Percentiles rank a stretch among this genome's conserved stretches.
Evolutionary conservation across 176 grass and related monocot genomes (phyloP).

Genomic region (Avena insularis): DNA sequence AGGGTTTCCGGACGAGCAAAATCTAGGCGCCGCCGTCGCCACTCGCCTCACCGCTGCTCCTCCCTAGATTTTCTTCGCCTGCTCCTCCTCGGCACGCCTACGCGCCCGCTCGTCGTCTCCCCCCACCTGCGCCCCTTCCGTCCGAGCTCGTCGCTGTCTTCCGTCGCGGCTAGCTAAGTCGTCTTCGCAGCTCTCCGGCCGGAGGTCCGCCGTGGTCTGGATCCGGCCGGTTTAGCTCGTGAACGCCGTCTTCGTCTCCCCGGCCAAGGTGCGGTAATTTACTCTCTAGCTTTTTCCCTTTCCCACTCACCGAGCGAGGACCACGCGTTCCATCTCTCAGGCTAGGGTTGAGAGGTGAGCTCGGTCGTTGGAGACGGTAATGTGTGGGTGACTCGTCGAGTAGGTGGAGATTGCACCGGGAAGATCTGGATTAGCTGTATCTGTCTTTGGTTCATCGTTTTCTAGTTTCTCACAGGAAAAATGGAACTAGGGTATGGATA

Average conservation of each 20-base stretch:
- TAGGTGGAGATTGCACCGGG: background rate
- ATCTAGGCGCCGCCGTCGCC: slow-evolving; percentile 33
- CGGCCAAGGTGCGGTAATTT: background rate
- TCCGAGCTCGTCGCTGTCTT: background rate
- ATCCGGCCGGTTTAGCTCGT: background rate
- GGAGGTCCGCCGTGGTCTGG: slow-evolving; percentile 5
- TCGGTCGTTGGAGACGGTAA: background rate
- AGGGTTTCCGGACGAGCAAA: slow-evolving; percentile 24
- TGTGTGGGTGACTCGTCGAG: background rate
- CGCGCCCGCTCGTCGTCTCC: background rate
- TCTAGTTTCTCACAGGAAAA: slow-evolving; percentile 1
- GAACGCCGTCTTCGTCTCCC: background rate
- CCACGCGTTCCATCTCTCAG: background rate
- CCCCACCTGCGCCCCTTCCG: background rate
- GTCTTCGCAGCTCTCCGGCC: background rate
- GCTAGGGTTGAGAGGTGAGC: background rate
- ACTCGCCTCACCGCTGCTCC: slow-evolving; percentile 1
- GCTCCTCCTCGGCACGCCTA: background rate
- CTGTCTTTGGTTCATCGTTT: background rate
- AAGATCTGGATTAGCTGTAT: background rate
- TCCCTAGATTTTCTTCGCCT: slow-evolving; percentile 12
- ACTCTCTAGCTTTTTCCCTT: background rate
- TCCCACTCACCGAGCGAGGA: background rate
- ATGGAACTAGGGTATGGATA: background rate
- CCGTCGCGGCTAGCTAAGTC: background rate